phyloP scores from a whole-genome alignment of 2,329 filamentous ascomycete genomes.

The Aspergillus ochraceus region DNA sequence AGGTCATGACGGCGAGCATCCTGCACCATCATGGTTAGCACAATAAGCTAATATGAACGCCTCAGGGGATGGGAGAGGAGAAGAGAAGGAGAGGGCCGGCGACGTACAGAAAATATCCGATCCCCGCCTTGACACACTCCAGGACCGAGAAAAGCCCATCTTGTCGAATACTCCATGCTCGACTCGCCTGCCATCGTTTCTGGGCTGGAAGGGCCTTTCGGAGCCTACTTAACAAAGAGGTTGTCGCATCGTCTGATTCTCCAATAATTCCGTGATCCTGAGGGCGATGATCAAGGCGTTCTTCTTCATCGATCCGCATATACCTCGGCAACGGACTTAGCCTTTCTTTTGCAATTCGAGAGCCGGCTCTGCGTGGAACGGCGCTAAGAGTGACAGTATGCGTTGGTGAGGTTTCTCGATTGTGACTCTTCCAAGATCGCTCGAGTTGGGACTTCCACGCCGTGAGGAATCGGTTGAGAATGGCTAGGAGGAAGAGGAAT shows the following conservation, averaged over 20 bases:
- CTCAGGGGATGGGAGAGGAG: no score
- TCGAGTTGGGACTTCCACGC: constrained; percentile 9
- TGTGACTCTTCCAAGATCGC: not conserved
- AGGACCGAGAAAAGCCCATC: constrained; percentile 6
- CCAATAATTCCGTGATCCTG: no score
- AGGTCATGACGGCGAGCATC: constrained; percentile 19
- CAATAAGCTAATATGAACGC: not conserved
- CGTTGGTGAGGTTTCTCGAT: not conserved
- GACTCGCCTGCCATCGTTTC: not conserved
- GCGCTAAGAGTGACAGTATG: not conserved
- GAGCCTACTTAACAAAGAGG: not conserved
- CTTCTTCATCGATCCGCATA: not conserved
- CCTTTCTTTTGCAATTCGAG: constrained; percentile 5
- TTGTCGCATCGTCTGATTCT: not conserved
- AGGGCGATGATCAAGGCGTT: not conserved
- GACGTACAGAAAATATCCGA: constrained; percentile 12
- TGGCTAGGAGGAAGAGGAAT: constrained; percentile 8
- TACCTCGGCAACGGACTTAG: constrained; percentile 9
- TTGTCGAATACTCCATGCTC: constrained; percentile 1
- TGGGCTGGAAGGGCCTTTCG: not conserved
- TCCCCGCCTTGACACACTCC: constrained; percentile 8
- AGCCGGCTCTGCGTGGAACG: not conserved
- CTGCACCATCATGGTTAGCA: not conserved
- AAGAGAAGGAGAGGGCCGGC: not conserved
- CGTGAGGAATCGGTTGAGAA: constrained; percentile 10